A percentile compares a stretch with the other conserved stretches of the same genome.
phyloP scores from a whole-genome alignment of 495 filamentous ascomycete genomes.

The Aspergillus mulundensis region DNA sequence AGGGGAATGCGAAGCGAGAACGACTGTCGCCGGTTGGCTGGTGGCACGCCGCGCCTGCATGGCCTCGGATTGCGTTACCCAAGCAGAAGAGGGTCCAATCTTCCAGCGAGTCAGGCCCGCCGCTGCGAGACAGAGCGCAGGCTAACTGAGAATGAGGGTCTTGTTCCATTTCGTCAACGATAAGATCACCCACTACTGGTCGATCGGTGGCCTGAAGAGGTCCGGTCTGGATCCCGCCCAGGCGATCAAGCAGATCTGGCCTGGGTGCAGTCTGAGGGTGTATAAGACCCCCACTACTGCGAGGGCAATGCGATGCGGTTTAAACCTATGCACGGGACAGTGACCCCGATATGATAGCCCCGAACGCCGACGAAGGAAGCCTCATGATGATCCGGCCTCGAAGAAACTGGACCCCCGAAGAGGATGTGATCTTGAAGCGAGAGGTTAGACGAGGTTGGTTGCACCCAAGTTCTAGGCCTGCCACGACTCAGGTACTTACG shows the following conservation, averaged over 20 bases:
- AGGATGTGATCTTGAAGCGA: not conserved
- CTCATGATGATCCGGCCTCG: slow-evolving; percentile 2
- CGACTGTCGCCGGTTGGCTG: not conserved
- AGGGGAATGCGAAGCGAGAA: slow-evolving; percentile 1
- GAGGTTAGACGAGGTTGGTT: not conserved
- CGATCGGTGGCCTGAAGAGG: not conserved
- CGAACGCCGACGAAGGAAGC: not conserved
- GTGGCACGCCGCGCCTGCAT: not conserved
- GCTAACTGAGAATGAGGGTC: not conserved
- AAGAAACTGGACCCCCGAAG: slow-evolving; percentile 2
- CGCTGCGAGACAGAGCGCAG: not conserved
- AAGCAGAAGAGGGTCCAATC: not conserved
- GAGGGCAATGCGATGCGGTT: not conserved
- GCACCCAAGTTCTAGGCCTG: not conserved
- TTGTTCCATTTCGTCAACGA: not conserved
- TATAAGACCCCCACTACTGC: not conserved
- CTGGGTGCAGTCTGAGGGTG: not conserved
- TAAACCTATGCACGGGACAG: not conserved
- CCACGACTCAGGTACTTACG: not conserved
- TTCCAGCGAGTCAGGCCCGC: not conserved
- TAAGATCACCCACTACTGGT: not conserved
- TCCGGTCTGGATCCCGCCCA: not conserved
- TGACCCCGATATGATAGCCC: not conserved
- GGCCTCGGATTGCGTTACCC: not conserved
- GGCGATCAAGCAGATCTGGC: not conserved